Percentiles rank a stretch among this genome's conserved stretches.
Conservation (phyloP, 164 flowering plant species). For the Liriodendron chinense region DNA sequence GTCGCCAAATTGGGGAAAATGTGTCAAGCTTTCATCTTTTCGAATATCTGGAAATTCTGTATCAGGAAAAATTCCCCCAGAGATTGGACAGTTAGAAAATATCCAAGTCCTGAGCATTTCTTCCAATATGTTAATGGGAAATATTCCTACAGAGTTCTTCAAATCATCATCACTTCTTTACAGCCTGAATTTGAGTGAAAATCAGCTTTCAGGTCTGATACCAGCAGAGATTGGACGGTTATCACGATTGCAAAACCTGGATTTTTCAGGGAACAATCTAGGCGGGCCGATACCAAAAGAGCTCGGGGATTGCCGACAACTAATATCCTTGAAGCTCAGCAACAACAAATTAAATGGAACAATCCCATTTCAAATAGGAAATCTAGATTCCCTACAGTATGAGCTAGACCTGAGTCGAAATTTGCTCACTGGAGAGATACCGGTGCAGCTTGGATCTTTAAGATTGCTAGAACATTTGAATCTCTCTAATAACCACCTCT, state of each 20-base stretch:
- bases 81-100: conserved; percentile 6
- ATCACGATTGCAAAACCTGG: conserved; percentile 13
- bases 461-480: conserved; percentile 16
- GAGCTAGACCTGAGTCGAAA: conserved; percentile 27
- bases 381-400: conserved; percentile 14
- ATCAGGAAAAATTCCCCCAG: conserved; percentile 24
- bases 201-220: conserved; percentile 25
- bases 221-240: conserved; percentile 19
- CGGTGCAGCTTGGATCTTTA: conserved; percentile 20
- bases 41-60: conserved; percentile 20
- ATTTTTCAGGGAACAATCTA: conserved; percentile 22
- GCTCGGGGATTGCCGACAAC: conserved; percentile 19
- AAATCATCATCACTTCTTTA: conserved; percentile 10
- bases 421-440: conserved; percentile 22
- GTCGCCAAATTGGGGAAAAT: conserved; percentile 22
- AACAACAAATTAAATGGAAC: conserved; percentile 21
- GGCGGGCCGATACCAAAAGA: conserved; percentile 22
- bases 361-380: conserved; percentile 28
- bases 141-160: conserved; percentile 23
- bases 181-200: conserved; percentile 22
- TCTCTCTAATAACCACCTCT: conserved; percentile 22
- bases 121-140: conserved; percentile 18
- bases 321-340: conserved; percentile 20
- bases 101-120: conserved; percentile 20
- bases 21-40: conserved; percentile 16